phyloP scores from a whole-genome alignment of 1,284 basidiomycete species.

The Polyporus tsugae region DNA sequence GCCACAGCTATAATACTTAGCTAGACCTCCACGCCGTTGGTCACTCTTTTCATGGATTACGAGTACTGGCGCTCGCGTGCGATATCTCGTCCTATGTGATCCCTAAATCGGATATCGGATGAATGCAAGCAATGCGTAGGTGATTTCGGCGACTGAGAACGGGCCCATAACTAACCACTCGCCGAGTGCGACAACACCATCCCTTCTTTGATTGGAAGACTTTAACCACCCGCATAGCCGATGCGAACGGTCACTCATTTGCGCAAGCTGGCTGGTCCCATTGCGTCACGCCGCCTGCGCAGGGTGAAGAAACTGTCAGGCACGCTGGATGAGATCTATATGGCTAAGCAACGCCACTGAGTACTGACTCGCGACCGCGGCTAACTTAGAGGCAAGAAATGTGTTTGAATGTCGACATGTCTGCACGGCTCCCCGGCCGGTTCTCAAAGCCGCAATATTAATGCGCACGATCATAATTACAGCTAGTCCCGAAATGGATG shows the following conservation, averaged over 20 bases:
- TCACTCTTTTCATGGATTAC: neutral
- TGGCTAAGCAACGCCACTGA: neutral
- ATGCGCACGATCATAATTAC: too few relatives aligned
- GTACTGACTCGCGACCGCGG: neutral
- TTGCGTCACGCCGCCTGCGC: neutral
- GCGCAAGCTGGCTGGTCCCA: neutral
- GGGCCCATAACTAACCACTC: neutral
- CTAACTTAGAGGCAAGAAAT: neutral
- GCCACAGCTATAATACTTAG: conserved; percentile 18
- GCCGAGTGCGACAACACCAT: too few relatives aligned
- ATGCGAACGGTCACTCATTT: neutral
- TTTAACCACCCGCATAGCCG: conserved; percentile 1
- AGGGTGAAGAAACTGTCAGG: neutral
- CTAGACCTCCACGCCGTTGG: neutral
- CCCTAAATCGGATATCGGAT: too few relatives aligned
- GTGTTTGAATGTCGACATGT: neutral
- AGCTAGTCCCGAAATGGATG: too few relatives aligned
- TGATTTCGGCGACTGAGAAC: too few relatives aligned
- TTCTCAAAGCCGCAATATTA: too few relatives aligned
- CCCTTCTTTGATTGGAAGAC: too few relatives aligned
- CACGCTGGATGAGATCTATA: neutral
- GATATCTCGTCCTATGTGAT: neutral
- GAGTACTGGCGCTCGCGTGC: neutral
- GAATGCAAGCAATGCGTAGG: too few relatives aligned
- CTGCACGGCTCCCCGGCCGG: neutral